Evolutionary conservation across 768 basidiomycete genomes (phyloP).

Genomic region (Xerocomellus chrysenteron): DNA sequence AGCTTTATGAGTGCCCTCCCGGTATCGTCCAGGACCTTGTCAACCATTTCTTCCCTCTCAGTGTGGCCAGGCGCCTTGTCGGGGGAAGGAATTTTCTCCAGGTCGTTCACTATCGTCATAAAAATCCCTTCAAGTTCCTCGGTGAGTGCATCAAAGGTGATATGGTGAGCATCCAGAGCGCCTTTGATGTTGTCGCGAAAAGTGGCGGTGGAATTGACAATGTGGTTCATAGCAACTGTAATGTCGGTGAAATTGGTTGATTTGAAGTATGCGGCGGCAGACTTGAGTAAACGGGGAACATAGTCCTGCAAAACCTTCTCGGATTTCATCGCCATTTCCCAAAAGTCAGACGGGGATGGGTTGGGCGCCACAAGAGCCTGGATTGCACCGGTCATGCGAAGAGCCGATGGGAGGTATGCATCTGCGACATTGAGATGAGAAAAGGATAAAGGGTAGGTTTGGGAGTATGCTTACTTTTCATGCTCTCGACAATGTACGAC

Average conservation of each 20-base stretch:
- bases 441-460: not conserved
- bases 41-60: constrained; percentile 1
- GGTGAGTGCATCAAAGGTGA: constrained; percentile 7
- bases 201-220: constrained; percentile 9
- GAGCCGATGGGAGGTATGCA: not conserved
- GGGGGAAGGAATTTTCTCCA: not conserved
- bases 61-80: constrained; percentile 4
- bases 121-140: constrained; percentile 15
- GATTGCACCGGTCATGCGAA: not conserved
- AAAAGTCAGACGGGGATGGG: constrained; percentile 5
- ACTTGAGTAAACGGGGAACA: constrained; percentile 5
- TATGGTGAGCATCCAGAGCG: constrained; percentile 1
- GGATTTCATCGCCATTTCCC: constrained; percentile 6
- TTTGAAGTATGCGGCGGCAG: not conserved
- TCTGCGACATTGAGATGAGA: not conserved
- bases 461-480: not conserved
- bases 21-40: constrained; percentile 7
- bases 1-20: constrained; percentile 1
- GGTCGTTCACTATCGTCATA: not conserved
- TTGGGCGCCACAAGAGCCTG: not conserved
- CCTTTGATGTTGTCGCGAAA: constrained; percentile 12
- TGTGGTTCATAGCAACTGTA: not conserved
- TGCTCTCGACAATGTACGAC: not conserved
- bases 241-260: constrained; percentile 11
- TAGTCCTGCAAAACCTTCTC: not conserved